Base-by-base conservation (phyloP, 83 land plant genomes). In the Larix sibirica region DNA sequence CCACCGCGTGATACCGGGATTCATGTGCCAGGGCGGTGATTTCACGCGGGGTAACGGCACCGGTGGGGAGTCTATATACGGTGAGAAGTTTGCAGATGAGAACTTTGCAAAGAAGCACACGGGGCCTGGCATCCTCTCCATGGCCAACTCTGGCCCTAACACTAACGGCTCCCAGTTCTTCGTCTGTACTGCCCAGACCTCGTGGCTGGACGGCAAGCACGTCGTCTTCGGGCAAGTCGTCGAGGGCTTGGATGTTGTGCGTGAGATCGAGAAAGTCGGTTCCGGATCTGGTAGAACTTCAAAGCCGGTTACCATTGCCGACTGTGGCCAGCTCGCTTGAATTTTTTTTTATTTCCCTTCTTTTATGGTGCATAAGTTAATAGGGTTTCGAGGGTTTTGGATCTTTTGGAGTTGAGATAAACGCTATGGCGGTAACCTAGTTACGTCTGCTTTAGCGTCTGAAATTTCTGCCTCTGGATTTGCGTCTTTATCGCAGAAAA, bases 1-100 rank as follows among this genome's bases (percentile, higher is more conserved):
- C 83, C 94, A 92, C 89, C 90, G 94, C 12, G 85, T 92, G 24
- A 92, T 92, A 80, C 93, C 94, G 1, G 78, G 47, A 3, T 83
- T 83, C n/a, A 81, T 83, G 83, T 82, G 70, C 78, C 86, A 85
- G 70, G 86, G 83, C 38, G 88, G 88, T 14, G 88, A 87, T 56
- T 84, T 87, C 65, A 87, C 87, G 2, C 33, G 50, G 6, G 83
- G 83, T 0, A 78, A 87, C 40, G 88, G 87, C 12, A 87, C 83
- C 33, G 80, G 88, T 6, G 88, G 88, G 2, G 87, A 87, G 62
- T 84, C 88, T 0, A 87, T 87, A 4, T 87, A 87, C 33, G 87
- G 87, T 0, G 40, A 16, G 67, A 83, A 77, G 21, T 83, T 83
- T n/a, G 47, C 18, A 1, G 84, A 83, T 20, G 81, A 83, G 71